phyloP scores from a whole-genome alignment of 805 yeast species.

The Lipomyces spencermartinsiae region DNA sequence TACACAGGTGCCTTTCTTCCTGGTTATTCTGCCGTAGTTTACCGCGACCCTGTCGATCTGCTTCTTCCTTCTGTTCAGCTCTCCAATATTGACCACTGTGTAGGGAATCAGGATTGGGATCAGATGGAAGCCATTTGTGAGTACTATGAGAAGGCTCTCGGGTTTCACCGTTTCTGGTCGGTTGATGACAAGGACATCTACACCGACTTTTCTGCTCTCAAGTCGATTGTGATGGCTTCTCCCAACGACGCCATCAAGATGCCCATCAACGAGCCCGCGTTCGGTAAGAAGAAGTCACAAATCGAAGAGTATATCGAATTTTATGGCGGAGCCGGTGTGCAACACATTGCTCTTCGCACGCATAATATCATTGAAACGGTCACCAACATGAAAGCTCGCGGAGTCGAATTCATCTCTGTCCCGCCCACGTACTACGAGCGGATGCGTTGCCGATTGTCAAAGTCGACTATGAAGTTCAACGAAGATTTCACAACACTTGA shows the following conservation, averaged over 20 bases:
- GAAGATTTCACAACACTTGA: conserved; percentile 61
- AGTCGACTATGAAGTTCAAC: conserved; percentile 49
- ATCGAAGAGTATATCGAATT: conserved; percentile 80
- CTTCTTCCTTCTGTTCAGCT: conserved; percentile 51
- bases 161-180: conserved; percentile 82
- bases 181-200: conserved; percentile 76
- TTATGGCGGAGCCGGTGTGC: conserved; percentile 81
- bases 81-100: conserved; percentile 72
- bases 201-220: conserved; percentile 70
- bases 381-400: conserved; percentile 57
- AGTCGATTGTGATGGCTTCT: conserved; percentile 78
- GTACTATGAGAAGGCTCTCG: conserved; percentile 61
- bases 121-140: conserved; percentile 63
- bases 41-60: conserved; percentile 32
- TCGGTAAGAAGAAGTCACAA: conserved; percentile 68
- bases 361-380: conserved; percentile 65
- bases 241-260: conserved; percentile 68
- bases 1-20: conserved; percentile 60
- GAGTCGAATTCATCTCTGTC: conserved; percentile 69
- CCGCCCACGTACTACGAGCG: conserved; percentile 62
- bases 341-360: conserved; percentile 76
- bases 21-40: conserved; percentile 46
- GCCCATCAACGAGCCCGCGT: conserved; percentile 86
- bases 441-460: conserved; percentile 53
- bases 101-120: conserved; percentile 79